These are phyloP conservation scores for Pythium insidiosum DNA, from an alignment of 352 stramenopile genomes.

Conservation along the genomic window DNA sequence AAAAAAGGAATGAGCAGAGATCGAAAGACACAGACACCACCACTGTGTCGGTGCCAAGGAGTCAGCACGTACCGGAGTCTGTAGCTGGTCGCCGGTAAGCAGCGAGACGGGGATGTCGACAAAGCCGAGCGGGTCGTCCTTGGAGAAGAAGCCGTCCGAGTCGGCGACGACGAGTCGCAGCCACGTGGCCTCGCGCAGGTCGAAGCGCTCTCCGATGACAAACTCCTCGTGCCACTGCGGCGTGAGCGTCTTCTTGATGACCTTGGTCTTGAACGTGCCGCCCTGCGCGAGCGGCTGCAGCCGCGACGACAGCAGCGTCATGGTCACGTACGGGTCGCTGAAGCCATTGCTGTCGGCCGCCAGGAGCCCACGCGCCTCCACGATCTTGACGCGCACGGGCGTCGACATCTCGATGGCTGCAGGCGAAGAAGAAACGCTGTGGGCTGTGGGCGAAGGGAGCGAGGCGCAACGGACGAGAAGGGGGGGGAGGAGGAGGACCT, in stretches of 20 bases:
- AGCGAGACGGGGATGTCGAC: constrained; percentile 60
- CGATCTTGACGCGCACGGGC: constrained; percentile 35
- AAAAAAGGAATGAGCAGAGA: too few species aligned
- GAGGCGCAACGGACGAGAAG: too few species aligned
- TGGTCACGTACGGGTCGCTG: constrained; percentile 62
- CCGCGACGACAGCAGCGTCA: constrained; percentile 67
- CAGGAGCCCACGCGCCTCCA: constrained; percentile 54
- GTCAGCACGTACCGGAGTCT: constrained; percentile 19
- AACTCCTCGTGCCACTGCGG: constrained; percentile 59
- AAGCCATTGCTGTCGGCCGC: constrained; percentile 58
- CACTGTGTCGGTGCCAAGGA: too few species aligned
- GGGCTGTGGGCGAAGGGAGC: too few species aligned
- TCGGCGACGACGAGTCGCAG: constrained; percentile 46
- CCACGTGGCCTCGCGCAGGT: constrained; percentile 56
- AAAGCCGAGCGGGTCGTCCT: constrained; percentile 54
- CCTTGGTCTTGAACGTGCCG: constrained; percentile 55
- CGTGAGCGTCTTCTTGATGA: constrained; percentile 56
- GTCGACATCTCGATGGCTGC: too few species aligned
- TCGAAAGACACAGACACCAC: background rate
- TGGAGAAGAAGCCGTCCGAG: constrained; percentile 49
- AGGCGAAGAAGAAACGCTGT: too few species aligned
- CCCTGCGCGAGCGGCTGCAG: constrained; percentile 26
- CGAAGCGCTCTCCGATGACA: constrained; percentile 49
- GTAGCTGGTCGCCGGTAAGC: constrained; percentile 18
- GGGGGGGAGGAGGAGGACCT: too few species aligned